A percentile compares a stretch with the other conserved stretches of the same genome.
Evolutionary conservation across 352 stramenopile species (phyloP).

Genomic region (Phytophthora kernoviae): DNA sequence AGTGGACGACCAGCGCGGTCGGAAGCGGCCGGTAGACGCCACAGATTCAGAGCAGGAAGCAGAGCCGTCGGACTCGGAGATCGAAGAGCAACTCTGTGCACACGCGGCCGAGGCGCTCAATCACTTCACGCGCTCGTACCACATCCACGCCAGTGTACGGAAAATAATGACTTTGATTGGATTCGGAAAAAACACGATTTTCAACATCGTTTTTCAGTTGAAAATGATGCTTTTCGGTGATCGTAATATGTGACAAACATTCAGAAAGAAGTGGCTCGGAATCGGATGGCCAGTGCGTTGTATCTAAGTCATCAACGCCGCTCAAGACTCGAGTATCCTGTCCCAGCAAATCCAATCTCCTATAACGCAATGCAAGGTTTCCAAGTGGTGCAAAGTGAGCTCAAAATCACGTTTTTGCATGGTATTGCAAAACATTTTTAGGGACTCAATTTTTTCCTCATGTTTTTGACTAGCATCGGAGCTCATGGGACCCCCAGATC

Average conservation of each 20-base stretch:
- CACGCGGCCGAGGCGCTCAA: slow-evolving; percentile 71
- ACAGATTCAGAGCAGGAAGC: slow-evolving; percentile 9
- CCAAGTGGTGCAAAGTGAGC: slow-evolving; percentile 54
- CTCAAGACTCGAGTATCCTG: slow-evolving; percentile 32
- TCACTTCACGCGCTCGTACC: slow-evolving; percentile 65
- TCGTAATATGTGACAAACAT: slow-evolving; percentile 17
- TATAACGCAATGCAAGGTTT: slow-evolving; percentile 53
- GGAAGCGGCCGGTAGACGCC: slow-evolving; percentile 15
- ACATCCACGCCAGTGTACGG: slow-evolving; percentile 62
- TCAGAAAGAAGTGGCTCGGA: slow-evolving; percentile 67
- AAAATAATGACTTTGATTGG: not conserved
- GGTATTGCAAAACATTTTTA: slow-evolving; percentile 5
- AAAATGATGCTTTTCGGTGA: slow-evolving; percentile 6
- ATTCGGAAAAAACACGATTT: too few species aligned
- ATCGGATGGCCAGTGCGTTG: slow-evolving; percentile 49
- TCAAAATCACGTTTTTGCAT: slow-evolving; percentile 2
- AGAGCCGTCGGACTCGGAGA: slow-evolving; percentile 45
- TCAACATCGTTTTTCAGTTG: not conserved
- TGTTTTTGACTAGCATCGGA: slow-evolving; percentile 48
- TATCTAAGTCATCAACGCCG: slow-evolving; percentile 34
- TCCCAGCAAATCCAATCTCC: slow-evolving; percentile 23
- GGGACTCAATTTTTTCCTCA: slow-evolving; percentile 1
- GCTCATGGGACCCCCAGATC: slow-evolving; percentile 24
- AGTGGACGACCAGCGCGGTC: slow-evolving; percentile 11
- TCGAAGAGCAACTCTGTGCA: slow-evolving; percentile 77